Evolutionary conservation across 176 grass and related monocot genomes (phyloP), one percentile per base, ranked within the genome.

Genomic region (Aegilops sharonensis): DNA sequence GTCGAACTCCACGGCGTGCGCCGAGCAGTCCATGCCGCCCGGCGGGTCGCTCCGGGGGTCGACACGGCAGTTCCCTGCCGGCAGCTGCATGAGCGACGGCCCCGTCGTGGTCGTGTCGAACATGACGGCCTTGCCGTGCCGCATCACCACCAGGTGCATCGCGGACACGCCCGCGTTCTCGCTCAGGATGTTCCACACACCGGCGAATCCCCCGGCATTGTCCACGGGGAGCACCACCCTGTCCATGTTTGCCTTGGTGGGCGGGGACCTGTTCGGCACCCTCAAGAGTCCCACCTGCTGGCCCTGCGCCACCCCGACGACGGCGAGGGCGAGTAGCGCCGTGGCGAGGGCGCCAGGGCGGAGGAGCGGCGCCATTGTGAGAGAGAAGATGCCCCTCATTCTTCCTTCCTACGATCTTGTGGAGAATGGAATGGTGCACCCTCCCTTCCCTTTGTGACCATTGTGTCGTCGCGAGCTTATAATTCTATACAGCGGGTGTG

Each of bases 81-180:
- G 87, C 12, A 94, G 72, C 1, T 18, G n/a, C 77, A 91, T 71
- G 54, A 86, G 80, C 11, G 92, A 88, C 52, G 77, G 42, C 0
- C 83, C 84, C 8, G 87, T 87, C 73, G 84, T 89, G 76, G 25
- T 79, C 64, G 89, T 89, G 80, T 94, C 92, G 77, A 94, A 94
- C 84, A 94, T 91, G 66, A 91, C 2, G 81, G 87, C 89, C 84
- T 89, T 82, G 84, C 87, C 78, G 37, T 87, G 50, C 63, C 84
- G 87, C 87, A 86, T 89, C 59, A 91, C 56, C 6, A 4, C 86
- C 77, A 94, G 32, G 84, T 94, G 92, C 92, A 91, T 94, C 5
- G 92, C 87, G 6, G 92, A 94, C 72, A 94, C 87, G 34, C 92
- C 92, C 27, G 84, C 63, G 84, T 91, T 94, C 81, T 87, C 39